Evolutionary conservation across 2,329 filamentous ascomycete genomes (phyloP), one percentile per base, ranked within the genome.

Genomic region (Aspergillus awamori): DNA sequence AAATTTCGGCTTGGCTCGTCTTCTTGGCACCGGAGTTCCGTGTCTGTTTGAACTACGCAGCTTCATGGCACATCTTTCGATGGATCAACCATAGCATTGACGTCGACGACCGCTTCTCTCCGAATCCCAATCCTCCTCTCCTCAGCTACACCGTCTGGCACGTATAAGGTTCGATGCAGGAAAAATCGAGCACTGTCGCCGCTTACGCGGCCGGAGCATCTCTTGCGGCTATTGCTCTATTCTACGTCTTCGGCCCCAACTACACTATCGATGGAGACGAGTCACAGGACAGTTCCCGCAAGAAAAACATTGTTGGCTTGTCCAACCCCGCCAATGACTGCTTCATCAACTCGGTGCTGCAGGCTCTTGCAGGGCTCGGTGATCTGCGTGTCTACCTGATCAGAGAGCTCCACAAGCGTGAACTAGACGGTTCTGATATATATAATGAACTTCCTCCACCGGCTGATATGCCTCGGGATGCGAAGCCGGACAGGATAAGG

Each of bases 161-260:
- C 41, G 7, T 41, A 24, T 36, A 45, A 53, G 43, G 28, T 64
- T 74, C 70, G 69, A 94, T 95, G 91, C 91, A 90, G 71, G 91
- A 95, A 74, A 93, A 90, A 81, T 88, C 88, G 58, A 84, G 92
- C 61, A 93, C 89, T 7, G 89, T 95, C 70, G 92, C 92, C 69
- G 92, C 92, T 48, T 99, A 99, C 79, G 95, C 95, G 72, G 95
- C 94, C 62, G 94, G 94, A 69, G 95, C 94, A 63, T 97, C 93
- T 58, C 89, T 99, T 65, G 95, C 95, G 59, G 95, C 95, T 64
- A 91, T 96, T 65, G 94, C 95, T 33, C 86, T 98, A 60, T 91
- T 98, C 75, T 99, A 98, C 79, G 94, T 98, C 69, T 98, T 99
- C 79, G 93, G 90, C 8, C 95, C 95, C n/a, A 98, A 93, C 56